Evolutionary conservation across 1,139 yeast genomes (phyloP), one percentile per base, ranked within the genome.

Genomic region (Yamadazyma membranifaciens): DNA sequence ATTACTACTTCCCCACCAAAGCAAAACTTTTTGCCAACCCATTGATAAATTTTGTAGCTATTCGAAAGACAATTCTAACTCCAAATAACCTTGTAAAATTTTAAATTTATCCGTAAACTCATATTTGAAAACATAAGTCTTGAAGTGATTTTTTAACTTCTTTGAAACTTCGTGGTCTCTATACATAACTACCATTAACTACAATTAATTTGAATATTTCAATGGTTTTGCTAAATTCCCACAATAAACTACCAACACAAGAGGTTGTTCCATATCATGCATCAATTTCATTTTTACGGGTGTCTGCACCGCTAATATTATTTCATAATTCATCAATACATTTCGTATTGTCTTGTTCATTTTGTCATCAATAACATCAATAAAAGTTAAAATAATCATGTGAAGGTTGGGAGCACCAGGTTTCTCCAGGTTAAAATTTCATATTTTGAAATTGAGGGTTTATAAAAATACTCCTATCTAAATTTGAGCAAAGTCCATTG

Each of bases 171-270:
- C 69, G 75, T 0, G 76, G 75, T 1, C 76, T 76, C 48, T 70
- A 66, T 1, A 76, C 79, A 46, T 62, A 75, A 17, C 69, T 69
- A n/a, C 83, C 83, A 44, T 67, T 69, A 6, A 78, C 68, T 1
- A 73, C 63, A 9, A 73, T 56, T 24, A 80, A 50, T 6, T 59
- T 59, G 50, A 78, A 79, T 20, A 76, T 73, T 10, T 77, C 72
- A 11, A 43, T 45, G 32, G 46, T 42, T 20, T 20, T 7, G 7
- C 7, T 20, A 39, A 60, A 63, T 22, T 65, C 60, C 73, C 73
- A 67, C 1, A 69, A 71, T 26, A 52, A 51, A 43, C 63, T 64
- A 46, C 68, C 73, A 6, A 73, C 70, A 47, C 65, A 63, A 3
- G 70, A 48, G 42, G 68, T 68, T 16, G 70, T 66, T 1, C 69